Evolutionary conservation across 2,329 filamentous ascomycete species (phyloP).

Genomic region (Cercospora zeina): DNA sequence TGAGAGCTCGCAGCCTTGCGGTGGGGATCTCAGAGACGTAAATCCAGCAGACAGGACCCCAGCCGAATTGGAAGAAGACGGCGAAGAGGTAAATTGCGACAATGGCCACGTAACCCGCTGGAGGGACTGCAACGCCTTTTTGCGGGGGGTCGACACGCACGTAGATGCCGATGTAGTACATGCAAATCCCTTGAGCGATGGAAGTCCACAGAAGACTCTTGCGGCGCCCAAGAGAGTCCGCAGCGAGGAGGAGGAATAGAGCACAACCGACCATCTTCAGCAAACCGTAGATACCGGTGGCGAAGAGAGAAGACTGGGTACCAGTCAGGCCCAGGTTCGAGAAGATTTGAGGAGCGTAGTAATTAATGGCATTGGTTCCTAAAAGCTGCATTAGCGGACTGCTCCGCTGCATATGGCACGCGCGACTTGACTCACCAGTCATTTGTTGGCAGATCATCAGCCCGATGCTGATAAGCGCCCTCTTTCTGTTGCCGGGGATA

Average conservation of each 20-base stretch:
- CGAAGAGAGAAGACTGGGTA: slow-evolving; percentile 63
- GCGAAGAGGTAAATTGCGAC: slow-evolving; percentile 73
- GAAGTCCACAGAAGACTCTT: slow-evolving; percentile 49
- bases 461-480: slow-evolving; percentile 64
- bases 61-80: slow-evolving; percentile 63
- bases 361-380: slow-evolving; percentile 58
- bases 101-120: slow-evolving; percentile 69
- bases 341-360: slow-evolving; percentile 67
- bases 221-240: slow-evolving; percentile 69
- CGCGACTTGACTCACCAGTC: slow-evolving; percentile 60
- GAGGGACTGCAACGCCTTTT: slow-evolving; percentile 55
- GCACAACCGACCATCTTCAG: slow-evolving; percentile 67
- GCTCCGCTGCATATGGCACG: not conserved
- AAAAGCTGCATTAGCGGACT: not conserved
- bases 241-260: slow-evolving; percentile 69
- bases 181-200: slow-evolving; percentile 56
- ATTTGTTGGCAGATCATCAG: slow-evolving; percentile 70
- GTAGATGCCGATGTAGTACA: slow-evolving; percentile 73
- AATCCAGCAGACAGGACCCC: slow-evolving; percentile 73
- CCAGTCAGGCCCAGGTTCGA: slow-evolving; percentile 61
- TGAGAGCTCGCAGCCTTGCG: slow-evolving; percentile 64
- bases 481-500: slow-evolving; percentile 63
- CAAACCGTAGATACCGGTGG: slow-evolving; percentile 72
- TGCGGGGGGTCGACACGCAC: slow-evolving; percentile 62
- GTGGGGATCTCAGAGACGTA: slow-evolving; percentile 68